A percentile compares a stretch with the other conserved stretches of the same genome.
These are phyloP conservation scores for Penicillium psychrofluorescens DNA, from an alignment of 495 filamentous ascomycete genomes.

Conservation along the genomic window DNA sequence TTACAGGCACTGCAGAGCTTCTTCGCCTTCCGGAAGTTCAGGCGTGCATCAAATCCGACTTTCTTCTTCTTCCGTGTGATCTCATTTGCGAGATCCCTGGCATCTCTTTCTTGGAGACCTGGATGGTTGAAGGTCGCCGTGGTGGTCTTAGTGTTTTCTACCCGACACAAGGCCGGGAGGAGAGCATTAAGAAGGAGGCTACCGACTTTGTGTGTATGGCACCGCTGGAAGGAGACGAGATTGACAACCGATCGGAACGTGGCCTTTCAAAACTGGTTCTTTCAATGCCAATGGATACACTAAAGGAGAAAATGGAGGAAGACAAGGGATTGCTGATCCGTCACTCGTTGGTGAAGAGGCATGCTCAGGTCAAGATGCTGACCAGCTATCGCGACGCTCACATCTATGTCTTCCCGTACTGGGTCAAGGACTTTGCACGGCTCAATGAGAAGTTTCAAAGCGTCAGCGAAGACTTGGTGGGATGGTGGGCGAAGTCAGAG, in stretches of 20 bases:
- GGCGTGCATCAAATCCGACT: constrained; percentile 67
- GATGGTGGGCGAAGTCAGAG: constrained; percentile 88
- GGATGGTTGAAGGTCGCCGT: constrained; percentile 64
- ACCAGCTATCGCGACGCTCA: constrained; percentile 82
- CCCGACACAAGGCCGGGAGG: constrained; percentile 64
- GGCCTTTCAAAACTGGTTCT: constrained; percentile 62
- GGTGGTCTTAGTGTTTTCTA: constrained; percentile 87
- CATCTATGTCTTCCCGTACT: constrained; percentile 86
- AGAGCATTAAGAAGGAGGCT: constrained; percentile 76
- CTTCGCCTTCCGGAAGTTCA: constrained; percentile 72
- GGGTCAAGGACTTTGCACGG: constrained; percentile 77
- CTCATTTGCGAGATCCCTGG: constrained; percentile 85
- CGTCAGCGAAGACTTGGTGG: constrained; percentile 85
- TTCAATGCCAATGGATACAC: constrained; percentile 72
- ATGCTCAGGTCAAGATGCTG: constrained; percentile 68
- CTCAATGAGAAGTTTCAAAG: constrained; percentile 74
- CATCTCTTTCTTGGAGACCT: constrained; percentile 73
- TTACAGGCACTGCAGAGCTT: constrained; percentile 83
- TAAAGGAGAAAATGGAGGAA: constrained; percentile 70
- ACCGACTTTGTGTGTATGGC: constrained; percentile 81
- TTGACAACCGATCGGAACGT: constrained; percentile 41
- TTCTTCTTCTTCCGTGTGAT: constrained; percentile 88
- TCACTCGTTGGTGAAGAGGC: constrained; percentile 60
- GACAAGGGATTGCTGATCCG: constrained; percentile 65
- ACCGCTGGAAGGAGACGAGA: constrained; percentile 45